Percentiles rank a stretch among this genome's conserved stretches.
phyloP scores from a whole-genome alignment of 78 protist genomes.

The Corallochytrium limacisporum region DNA sequence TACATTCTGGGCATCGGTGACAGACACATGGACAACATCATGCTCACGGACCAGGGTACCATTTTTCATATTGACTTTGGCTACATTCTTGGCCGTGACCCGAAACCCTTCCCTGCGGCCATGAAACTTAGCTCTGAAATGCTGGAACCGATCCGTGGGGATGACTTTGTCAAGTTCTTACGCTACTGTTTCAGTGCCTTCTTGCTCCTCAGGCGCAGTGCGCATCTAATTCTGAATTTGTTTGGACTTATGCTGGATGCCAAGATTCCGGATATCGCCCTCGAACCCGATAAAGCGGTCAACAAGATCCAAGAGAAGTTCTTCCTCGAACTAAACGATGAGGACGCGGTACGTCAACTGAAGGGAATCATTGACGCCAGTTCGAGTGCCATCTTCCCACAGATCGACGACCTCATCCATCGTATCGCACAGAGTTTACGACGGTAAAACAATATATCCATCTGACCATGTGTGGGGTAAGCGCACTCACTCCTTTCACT shows the following conservation, averaged over 20 bases:
- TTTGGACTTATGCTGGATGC: constrained; percentile 84
- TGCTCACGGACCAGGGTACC: constrained; percentile 48
- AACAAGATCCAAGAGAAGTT: constrained; percentile 71
- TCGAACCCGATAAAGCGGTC: constrained; percentile 36
- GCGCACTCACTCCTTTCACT: too few species aligned
- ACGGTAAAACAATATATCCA: too few species aligned
- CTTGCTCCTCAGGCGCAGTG: constrained; percentile 71
- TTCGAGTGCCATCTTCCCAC: constrained; percentile 75
- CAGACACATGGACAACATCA: constrained; percentile 81
- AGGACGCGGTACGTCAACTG: constrained; percentile 68
- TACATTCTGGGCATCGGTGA: constrained; percentile 90
- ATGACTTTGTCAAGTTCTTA: constrained; percentile 51
- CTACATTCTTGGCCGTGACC: constrained; percentile 85
- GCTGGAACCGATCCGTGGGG: constrained; percentile 95
- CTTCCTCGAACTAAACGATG: constrained; percentile 74
- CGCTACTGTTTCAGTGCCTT: constrained; percentile 71
- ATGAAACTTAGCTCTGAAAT: constrained; percentile 78
- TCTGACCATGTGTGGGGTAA: too few species aligned
- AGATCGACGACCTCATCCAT: constrained; percentile 69
- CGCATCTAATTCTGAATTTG: constrained; percentile 75
- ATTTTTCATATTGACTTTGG: constrained; percentile 93
- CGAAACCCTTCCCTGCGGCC: constrained; percentile 89
- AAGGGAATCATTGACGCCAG: constrained; percentile 64
- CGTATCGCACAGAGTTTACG: constrained; percentile 41
- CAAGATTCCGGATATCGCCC: constrained; percentile 56